phyloP scores from a whole-genome alignment of 768 basidiomycete genomes.

The Cubamyces lactineus region DNA sequence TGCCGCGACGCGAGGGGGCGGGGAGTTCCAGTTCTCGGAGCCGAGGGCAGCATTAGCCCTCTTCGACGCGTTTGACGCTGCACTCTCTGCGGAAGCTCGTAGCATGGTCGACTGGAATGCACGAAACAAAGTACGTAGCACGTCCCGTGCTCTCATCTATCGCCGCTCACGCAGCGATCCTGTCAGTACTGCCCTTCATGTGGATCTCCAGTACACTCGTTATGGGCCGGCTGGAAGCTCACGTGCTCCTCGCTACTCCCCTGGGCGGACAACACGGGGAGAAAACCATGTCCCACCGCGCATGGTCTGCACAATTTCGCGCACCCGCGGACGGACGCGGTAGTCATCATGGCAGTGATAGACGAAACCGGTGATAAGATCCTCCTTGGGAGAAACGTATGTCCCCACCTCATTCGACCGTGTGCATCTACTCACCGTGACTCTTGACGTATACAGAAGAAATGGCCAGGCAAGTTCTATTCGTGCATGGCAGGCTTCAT shows the following conservation, averaged over 20 bases:
- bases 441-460: constrained; percentile 47
- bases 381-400: constrained; percentile 83
- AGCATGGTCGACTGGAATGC: constrained; percentile 93
- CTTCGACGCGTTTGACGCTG: constrained; percentile 68
- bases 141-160: not conserved
- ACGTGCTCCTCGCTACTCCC: constrained; percentile 76
- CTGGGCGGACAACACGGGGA: constrained; percentile 66
- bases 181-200: constrained; percentile 87
- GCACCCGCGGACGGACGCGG: constrained; percentile 83
- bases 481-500: constrained; percentile 93
- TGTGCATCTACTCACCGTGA: not conserved
- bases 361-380: constrained; percentile 82
- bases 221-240: constrained; percentile 98
- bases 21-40: constrained; percentile 61
- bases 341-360: constrained; percentile 89
- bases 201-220: constrained; percentile 75
- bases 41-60: constrained; percentile 58
- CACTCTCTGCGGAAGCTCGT: constrained; percentile 76
- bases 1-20: constrained; percentile 42
- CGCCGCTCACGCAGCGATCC: not conserved
- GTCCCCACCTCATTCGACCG: constrained; percentile 31
- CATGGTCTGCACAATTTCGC: constrained; percentile 87
- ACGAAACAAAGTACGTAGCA: constrained; percentile 69
- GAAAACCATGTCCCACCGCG: constrained; percentile 73
- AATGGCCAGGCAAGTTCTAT: constrained; percentile 65